Conservation (phyloP, 257 asterid genomes). For the Buddleja alternifolia region DNA sequence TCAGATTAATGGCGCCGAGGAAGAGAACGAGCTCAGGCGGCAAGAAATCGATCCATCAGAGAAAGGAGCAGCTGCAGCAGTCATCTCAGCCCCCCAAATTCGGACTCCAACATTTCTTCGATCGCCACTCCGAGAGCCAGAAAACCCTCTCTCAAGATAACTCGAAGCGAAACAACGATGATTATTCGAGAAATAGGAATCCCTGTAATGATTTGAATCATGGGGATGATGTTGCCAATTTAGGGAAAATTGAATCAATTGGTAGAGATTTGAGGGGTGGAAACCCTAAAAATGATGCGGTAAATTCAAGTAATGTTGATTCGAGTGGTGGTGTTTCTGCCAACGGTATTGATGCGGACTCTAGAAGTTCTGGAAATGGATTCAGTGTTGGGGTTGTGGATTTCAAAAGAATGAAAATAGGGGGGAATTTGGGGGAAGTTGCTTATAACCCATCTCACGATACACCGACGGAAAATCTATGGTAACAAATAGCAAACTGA, state of each 20-base stretch:
- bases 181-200: slow-evolving; percentile 10
- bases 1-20: slow-evolving; percentile 69
- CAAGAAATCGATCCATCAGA: slow-evolving; percentile 60
- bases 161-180: slow-evolving; percentile 29
- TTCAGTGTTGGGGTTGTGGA: slow-evolving; percentile 26
- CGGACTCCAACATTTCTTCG: slow-evolving; percentile 94
- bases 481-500: slow-evolving; percentile 47
- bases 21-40: slow-evolving; percentile 61
- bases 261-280: slow-evolving; percentile 29
- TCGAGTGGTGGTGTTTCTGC: slow-evolving; percentile 28
- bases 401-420: slow-evolving; percentile 13
- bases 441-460: slow-evolving; percentile 38
- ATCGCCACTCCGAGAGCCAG: slow-evolving; percentile 74
- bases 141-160: slow-evolving; percentile 45
- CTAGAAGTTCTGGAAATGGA: slow-evolving; percentile 26
- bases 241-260: slow-evolving; percentile 30
- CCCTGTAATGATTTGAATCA: slow-evolving; percentile 13
- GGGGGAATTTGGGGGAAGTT: slow-evolving; percentile 30
- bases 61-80: slow-evolving; percentile 41
- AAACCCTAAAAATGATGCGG: slow-evolving; percentile 27
- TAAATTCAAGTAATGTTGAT: slow-evolving; percentile 7
- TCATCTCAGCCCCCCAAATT: slow-evolving; percentile 78
- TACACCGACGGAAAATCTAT: slow-evolving; percentile 35
- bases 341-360: slow-evolving; percentile 15
- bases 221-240: slow-evolving; percentile 7